Evolutionary conservation across 2,329 filamentous ascomycete species (phyloP).

Genomic region (Aotearoamyces nothofagi): DNA sequence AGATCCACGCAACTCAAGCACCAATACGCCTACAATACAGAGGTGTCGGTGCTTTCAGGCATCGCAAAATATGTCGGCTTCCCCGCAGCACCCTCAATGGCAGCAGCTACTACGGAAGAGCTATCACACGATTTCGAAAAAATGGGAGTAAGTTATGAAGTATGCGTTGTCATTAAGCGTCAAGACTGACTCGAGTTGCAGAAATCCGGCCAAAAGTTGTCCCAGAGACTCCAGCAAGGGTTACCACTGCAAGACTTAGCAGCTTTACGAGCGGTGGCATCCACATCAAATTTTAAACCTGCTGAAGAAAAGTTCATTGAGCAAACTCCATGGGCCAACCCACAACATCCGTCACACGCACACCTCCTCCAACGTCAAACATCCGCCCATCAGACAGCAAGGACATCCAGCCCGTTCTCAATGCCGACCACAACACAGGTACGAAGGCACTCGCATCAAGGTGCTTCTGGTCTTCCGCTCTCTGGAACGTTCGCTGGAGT

Average conservation of each 20-base stretch:
- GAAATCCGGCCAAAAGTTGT: too few relatives aligned
- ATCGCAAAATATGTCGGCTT: constrained; percentile 94
- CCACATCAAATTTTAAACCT: constrained; percentile 28
- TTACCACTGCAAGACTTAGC: constrained; percentile 18
- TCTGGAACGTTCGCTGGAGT: constrained; percentile 16
- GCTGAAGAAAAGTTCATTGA: constrained; percentile 80
- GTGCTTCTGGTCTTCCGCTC: constrained; percentile 12
- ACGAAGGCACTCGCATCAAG: constrained; percentile 24
- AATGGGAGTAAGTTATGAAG: constrained; percentile 67
- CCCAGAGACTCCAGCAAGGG: constrained; percentile 5
- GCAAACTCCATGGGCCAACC: constrained; percentile 85
- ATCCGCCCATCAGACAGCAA: constrained; percentile 21
- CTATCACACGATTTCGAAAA: constrained; percentile 76
- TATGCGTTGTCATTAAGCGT: too few relatives aligned
- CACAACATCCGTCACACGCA: constrained; percentile 57
- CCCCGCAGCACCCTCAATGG: constrained; percentile 80
- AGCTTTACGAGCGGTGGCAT: constrained; percentile 16
- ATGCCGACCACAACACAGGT: constrained; percentile 16
- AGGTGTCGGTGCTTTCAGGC: constrained; percentile 81
- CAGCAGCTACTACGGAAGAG: constrained; percentile 54
- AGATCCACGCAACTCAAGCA: constrained; percentile 67
- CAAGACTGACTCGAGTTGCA: too few relatives aligned
- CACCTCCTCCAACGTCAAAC: constrained; percentile 25
- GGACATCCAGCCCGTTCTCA: constrained; percentile 20
- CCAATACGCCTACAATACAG: constrained; percentile 83